Evolutionary conservation across 139 green algal genomes (phyloP), one percentile per base, ranked within the genome.

Genomic region (Chlorella sorokiniana): DNA sequence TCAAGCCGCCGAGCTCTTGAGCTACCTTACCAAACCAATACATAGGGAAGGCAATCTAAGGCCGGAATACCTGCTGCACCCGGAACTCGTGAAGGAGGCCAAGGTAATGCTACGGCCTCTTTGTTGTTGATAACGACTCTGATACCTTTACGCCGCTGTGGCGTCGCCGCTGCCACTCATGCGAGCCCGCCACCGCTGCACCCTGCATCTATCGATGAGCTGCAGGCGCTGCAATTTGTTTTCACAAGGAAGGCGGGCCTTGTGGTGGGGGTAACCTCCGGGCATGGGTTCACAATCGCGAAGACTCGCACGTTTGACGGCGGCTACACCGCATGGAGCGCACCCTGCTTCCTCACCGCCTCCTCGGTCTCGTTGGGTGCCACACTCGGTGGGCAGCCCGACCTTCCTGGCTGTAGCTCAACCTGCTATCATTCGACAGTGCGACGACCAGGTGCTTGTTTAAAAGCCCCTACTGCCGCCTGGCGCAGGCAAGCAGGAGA

Each of bases 311-410:
- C 56, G 6, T 65, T 65, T 31, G 23, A 31, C 22, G 56, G n/a
- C 56, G 56, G 56, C 56, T 33, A 22, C 56, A 65, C 56, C 56
- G 23, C 18, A 10, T 65, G 56, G 56, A 65, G 56, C 56, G 56
- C 56, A 33, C 56, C 56, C 56, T 65, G 56, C 56, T 65, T 65
- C 56, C 56, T 65, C 56, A 65, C 56, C 16, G 56, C 56, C 56
- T 10, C 56, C 16, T 65, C 56, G 10, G 18, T 65, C 23, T 65
- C 56, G 10, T 10, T n/a, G 56, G 56, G 56, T 33, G 56, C 56
- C 22, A 65, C 56, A n/a, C 6, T 65, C 22, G 56, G 56, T 65
- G 16, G 18, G 56, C n/a, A n/a, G n/a, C n/a, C n/a, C n/a, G n/a
- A n/a, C n/a, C n/a, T n/a, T n/a, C n/a, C n/a, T n/a, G n/a, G 18